Base-by-base conservation (phyloP, 2,329 filamentous ascomycete species). In the Neofusicoccum umdonicola region DNA sequence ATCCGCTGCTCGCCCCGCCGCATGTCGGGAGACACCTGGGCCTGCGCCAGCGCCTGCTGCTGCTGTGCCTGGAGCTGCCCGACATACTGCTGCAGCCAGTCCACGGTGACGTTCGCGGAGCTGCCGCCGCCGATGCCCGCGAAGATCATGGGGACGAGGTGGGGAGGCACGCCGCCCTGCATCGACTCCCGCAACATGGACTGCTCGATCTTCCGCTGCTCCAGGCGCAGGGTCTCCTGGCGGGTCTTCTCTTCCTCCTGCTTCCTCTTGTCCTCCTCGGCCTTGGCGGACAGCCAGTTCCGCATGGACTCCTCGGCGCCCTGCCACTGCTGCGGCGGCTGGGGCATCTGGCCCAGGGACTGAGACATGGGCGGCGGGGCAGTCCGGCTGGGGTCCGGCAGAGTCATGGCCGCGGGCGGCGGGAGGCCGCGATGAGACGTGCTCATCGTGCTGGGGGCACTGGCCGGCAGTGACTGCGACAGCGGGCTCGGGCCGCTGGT, bases 201-300 rank as follows among this genome's bases (percentile, higher is more conserved):
- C 69, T 83, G 79, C 70, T 85, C 83, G 65, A 84, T 81, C 65
- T 80, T 80, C 61, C 82, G 80, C 68, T 83, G 82, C 71, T 84
- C 82, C 51, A 84, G 73, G 66, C 77, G 73, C 54, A 82, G 72
- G 17, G 74, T 76, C 69, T 84, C 82, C 70, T 85, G 83, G 66
- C 79, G 78, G 56, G 82, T 84, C 73, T 77, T 81, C 68, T 84
- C 82, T 70, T 84, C 82, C 71, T 84, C 83, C 74, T 84, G 81
- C 73, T 80, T 82, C 65, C 81, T 77, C 73, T 78, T 81, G 66
- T 84, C 82, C 71, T 84, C 83, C 68, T 81, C 79, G 15, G 81
- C 78, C 72, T 83, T 84, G 19, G 81, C 80, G 11, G 75, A 73
- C 22, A 84, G 74, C 81, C 82, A 84, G 63, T 80, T 81, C 66